These are phyloP conservation scores for Chaetomidium leptoderma DNA, from an alignment of 495 filamentous ascomycete species.

Conservation along the genomic window DNA sequence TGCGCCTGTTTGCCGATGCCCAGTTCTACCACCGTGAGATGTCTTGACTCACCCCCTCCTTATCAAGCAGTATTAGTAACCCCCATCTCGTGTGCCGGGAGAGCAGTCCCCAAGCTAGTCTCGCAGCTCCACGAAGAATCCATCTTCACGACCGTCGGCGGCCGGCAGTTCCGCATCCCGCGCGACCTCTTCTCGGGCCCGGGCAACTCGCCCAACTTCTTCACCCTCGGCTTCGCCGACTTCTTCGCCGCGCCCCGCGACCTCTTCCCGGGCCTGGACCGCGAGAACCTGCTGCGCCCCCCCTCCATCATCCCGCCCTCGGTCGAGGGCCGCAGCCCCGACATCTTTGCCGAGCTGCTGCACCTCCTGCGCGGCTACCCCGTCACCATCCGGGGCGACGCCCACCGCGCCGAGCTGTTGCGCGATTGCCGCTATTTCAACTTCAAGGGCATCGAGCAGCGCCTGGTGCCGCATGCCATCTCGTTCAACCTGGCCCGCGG, in stretches of 20 bases:
- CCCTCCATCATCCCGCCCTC: slow-evolving; percentile 79
- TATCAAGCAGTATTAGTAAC: slow-evolving; percentile 14
- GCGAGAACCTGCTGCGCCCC: slow-evolving; percentile 77
- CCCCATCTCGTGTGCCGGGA: no score
- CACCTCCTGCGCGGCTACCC: slow-evolving; percentile 86
- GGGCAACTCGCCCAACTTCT: slow-evolving; percentile 92
- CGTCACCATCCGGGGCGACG: slow-evolving; percentile 67
- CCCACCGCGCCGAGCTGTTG: slow-evolving; percentile 73
- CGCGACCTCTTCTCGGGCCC: slow-evolving; percentile 74
- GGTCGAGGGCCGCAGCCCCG: slow-evolving; percentile 73
- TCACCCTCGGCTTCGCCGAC: slow-evolving; percentile 84
- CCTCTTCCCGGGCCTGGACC: slow-evolving; percentile 80
- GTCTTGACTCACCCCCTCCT: neutral
- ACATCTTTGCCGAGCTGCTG: slow-evolving; percentile 77
- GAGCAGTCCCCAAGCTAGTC: slow-evolving; percentile 80
- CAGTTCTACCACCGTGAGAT: slow-evolving; percentile 84
- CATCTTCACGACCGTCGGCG: slow-evolving; percentile 86
- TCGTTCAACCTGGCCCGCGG: slow-evolving; percentile 65
- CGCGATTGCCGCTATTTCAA: slow-evolving; percentile 91
- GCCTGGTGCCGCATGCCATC: slow-evolving; percentile 73
- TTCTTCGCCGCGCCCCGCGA: slow-evolving; percentile 79
- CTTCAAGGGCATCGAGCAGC: slow-evolving; percentile 86
- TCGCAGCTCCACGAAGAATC: slow-evolving; percentile 91
- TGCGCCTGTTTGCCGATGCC: slow-evolving; percentile 88
- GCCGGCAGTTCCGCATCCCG: slow-evolving; percentile 80